phyloP scores from a whole-genome alignment of 441 rosid genomes.

The Rhodomyrtus psidioides region DNA sequence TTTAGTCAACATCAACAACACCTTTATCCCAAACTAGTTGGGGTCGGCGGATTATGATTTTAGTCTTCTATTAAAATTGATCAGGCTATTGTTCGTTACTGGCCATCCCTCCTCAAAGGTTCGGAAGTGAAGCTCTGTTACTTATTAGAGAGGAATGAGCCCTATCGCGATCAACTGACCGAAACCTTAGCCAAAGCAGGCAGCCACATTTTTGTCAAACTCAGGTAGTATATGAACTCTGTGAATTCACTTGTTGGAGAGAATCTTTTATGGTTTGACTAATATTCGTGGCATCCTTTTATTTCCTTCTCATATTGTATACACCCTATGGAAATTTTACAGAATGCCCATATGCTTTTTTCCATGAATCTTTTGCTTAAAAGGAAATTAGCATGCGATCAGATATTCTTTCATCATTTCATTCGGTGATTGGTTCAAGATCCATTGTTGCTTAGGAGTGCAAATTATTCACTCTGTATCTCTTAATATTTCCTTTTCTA shows the following conservation, averaged over 20 bases:
- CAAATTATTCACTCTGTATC: neutral
- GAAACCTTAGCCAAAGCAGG: slow-evolving; percentile 73
- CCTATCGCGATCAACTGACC: slow-evolving; percentile 36
- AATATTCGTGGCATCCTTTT: neutral
- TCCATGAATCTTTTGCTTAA: neutral
- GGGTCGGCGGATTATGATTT: too few species aligned
- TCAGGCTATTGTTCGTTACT: slow-evolving; percentile 58
- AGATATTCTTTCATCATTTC: neutral
- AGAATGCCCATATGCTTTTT: neutral
- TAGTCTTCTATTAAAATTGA: neutral
- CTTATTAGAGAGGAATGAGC: slow-evolving; percentile 45
- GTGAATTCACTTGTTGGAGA: neutral
- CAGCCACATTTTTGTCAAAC: slow-evolving; percentile 48
- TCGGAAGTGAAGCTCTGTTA: slow-evolving; percentile 47
- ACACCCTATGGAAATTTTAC: neutral
- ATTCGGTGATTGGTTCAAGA: neutral
- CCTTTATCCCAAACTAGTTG: too few species aligned
- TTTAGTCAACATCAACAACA: too few species aligned
- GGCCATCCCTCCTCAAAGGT: slow-evolving; percentile 77
- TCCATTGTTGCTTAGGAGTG: neutral
- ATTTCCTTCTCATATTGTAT: neutral
- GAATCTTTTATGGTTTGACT: neutral
- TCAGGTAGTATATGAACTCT: slow-evolving; percentile 41
- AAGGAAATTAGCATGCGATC: neutral
- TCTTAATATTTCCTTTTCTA: neutral